Conservation (phyloP, 176 grass and related monocot species). For the Oropetium thomaeum region DNA sequence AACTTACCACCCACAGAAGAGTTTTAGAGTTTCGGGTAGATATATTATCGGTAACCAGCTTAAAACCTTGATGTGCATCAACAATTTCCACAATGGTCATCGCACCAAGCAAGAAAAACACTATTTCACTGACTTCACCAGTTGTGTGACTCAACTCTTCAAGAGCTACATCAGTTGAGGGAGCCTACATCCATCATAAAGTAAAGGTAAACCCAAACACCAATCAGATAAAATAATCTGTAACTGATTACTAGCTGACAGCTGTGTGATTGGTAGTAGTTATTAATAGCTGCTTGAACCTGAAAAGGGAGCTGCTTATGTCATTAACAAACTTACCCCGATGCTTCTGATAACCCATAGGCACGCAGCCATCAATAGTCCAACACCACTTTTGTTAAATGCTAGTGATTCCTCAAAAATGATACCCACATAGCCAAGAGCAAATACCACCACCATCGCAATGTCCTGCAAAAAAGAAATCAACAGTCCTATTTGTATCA, state of each 20-base stretch:
- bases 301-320: constrained; percentile 1
- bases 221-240: constrained; percentile 9
- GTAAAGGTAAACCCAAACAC: not conserved
- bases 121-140: constrained; percentile 95
- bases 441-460: constrained; percentile 90
- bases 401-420: constrained; percentile 95
- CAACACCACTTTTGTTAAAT: constrained; percentile 94
- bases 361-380: constrained; percentile 85
- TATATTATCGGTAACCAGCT: constrained; percentile 94
- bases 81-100: constrained; percentile 99
- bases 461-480: constrained; percentile 63
- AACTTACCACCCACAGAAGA: constrained; percentile 96
- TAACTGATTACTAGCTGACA: not conserved
- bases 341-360: constrained; percentile 93
- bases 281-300: constrained; percentile 11
- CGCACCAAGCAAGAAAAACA: constrained; percentile 97
- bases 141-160: constrained; percentile 70
- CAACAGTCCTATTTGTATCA: no score
- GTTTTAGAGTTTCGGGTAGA: constrained; percentile 79
- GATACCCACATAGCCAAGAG: constrained; percentile 89
- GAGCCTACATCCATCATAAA: constrained; percentile 62
- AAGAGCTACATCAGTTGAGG: constrained; percentile 74
- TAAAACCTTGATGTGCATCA: constrained; percentile 98
- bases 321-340: constrained; percentile 65
- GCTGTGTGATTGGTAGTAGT: not conserved